phyloP scores from a whole-genome alignment of 176 grass and related monocot species.

The Paspalum vaginatum region DNA sequence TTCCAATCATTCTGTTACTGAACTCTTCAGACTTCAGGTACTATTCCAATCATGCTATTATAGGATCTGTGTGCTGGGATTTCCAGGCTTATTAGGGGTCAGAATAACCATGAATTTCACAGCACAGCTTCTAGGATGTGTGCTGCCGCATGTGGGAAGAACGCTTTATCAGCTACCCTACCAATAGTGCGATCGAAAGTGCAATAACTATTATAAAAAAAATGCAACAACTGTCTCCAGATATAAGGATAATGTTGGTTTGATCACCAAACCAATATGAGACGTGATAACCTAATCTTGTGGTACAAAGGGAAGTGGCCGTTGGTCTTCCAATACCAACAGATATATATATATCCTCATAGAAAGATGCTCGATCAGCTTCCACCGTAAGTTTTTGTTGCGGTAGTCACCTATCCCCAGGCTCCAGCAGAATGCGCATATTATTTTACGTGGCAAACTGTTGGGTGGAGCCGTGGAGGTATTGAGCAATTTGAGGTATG shows the following conservation, averaged over 20 bases:
- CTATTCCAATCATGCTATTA: background rate
- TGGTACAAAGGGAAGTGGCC: background rate
- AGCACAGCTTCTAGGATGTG: background rate
- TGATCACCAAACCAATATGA: background rate
- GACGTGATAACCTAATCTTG: background rate
- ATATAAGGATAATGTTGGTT: background rate
- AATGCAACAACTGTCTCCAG: background rate
- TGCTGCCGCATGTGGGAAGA: background rate
- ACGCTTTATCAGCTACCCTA: background rate
- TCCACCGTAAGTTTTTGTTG: too few species aligned
- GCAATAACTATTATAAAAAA: too few species aligned
- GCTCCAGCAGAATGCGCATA: too few species aligned
- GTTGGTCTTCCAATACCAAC: too few species aligned
- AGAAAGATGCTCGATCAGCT: too few species aligned
- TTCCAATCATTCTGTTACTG: background rate
- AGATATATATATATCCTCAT: too few species aligned
- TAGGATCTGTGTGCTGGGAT: background rate
- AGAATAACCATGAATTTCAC: background rate
- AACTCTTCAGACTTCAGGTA: background rate
- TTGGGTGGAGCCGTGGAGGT: too few species aligned
- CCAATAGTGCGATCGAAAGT: background rate
- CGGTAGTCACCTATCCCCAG: too few species aligned
- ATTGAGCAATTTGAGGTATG: too few species aligned
- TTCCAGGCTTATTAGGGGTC: too few species aligned
- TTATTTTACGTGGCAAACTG: too few species aligned